phyloP scores from a whole-genome alignment of 2,329 filamentous ascomycete species.

The Xylaria sp. region DNA sequence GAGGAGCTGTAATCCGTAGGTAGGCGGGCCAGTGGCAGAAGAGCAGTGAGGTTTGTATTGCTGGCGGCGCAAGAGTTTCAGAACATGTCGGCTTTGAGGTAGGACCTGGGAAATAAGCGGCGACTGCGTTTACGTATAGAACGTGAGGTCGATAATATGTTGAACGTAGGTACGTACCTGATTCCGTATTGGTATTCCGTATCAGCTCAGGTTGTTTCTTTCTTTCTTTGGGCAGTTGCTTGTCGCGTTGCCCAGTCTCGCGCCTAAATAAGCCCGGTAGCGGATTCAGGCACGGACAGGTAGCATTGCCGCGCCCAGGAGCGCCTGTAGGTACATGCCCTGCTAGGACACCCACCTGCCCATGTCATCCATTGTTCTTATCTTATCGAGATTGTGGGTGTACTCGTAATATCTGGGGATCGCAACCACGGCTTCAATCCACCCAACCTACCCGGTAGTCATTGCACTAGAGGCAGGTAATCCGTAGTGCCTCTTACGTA shows the following conservation, averaged over 20 bases:
- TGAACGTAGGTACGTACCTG: no score
- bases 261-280: no score
- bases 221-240: no score
- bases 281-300: background rate
- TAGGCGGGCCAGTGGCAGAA: constrained; percentile 9
- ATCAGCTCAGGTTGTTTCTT: no score
- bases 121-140: background rate
- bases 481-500: background rate
- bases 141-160: no score
- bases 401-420: background rate
- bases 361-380: background rate
- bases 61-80: constrained; percentile 7
- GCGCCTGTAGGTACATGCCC: background rate
- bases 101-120: background rate
- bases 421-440: no score
- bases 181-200: no score
- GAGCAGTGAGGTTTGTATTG: constrained; percentile 1
- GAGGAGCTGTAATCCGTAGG: constrained; percentile 15
- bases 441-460: no score
- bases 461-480: background rate
- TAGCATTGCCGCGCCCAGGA: no score
- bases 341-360: no score
- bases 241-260: no score
- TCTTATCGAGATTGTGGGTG: background rate
- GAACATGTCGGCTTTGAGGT: background rate